phyloP scores from a whole-genome alignment of 176 grass and related monocot species.

The Hordeum vulgare region MorexV3_pseudomolecules_assembly NC_058522.1:523054557-523055056 shows the following conservation, averaged over 20 bases:
- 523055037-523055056: neutral
- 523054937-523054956: slow-evolving; percentile 56
- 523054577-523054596: neutral
- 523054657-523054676: slow-evolving; percentile 58
- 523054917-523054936: slow-evolving; percentile 55
- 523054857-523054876: neutral
- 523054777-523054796: slow-evolving; percentile 46
- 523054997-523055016: slow-evolving; percentile 62
- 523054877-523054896: neutral
- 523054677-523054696: neutral
- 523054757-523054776: slow-evolving; percentile 16
- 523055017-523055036: neutral
- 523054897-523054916: neutral
- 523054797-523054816: slow-evolving; percentile 67
- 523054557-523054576: neutral
- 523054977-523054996: slow-evolving; percentile 65
- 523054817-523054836: slow-evolving; percentile 75
- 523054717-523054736: neutral
- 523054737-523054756: neutral
- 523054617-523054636: slow-evolving; percentile 63
- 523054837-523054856: neutral
- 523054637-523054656: slow-evolving; percentile 51
- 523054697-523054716: neutral
- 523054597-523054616: slow-evolving; percentile 51
- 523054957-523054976: slow-evolving; percentile 85